phyloP scores from a whole-genome alignment of 305 asterid species.

The Andrographis paniculata region DNA sequence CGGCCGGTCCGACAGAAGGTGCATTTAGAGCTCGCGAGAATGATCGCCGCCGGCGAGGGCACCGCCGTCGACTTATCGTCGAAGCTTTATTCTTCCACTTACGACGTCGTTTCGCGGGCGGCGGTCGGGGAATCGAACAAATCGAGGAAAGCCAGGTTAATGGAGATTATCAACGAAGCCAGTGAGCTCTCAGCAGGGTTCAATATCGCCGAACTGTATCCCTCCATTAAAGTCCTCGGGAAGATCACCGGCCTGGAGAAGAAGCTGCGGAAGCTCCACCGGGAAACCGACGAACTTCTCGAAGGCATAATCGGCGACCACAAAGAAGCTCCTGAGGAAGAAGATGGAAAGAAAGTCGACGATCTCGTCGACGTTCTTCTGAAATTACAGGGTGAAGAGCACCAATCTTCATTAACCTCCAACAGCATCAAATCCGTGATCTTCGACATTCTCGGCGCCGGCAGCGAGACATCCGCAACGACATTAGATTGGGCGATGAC shows the following conservation, averaged over 20 bases:
- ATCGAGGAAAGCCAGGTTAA: background rate
- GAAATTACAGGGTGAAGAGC: conserved; percentile 1
- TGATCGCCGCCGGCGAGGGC: conserved; percentile 3
- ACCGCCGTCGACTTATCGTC: background rate
- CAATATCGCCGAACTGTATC: background rate
- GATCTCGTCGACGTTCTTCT: conserved; percentile 18
- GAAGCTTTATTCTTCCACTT: background rate
- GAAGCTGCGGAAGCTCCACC: conserved; percentile 6
- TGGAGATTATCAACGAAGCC: background rate
- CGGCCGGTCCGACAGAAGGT: conserved; percentile 11
- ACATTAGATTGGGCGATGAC: conserved; percentile 5
- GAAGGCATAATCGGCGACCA: conserved; percentile 14
- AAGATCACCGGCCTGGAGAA: conserved; percentile 2
- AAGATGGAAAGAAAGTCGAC: conserved; percentile 1
- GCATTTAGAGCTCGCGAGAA: conserved; percentile 3
- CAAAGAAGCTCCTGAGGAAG: background rate
- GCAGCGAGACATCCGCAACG: conserved; percentile 3
- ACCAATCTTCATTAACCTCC: conserved; percentile 8
- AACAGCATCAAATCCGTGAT: conserved; percentile 7
- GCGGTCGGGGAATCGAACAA: background rate
- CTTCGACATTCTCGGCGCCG: background rate
- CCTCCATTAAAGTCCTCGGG: conserved; percentile 1
- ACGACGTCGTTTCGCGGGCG: conserved; percentile 7
- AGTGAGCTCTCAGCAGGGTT: background rate
- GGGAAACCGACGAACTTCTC: conserved; percentile 2